These are phyloP conservation scores for Ustilago nuda DNA, from an alignment of 1,284 basidiomycete species.

Conservation along the genomic window DNA sequence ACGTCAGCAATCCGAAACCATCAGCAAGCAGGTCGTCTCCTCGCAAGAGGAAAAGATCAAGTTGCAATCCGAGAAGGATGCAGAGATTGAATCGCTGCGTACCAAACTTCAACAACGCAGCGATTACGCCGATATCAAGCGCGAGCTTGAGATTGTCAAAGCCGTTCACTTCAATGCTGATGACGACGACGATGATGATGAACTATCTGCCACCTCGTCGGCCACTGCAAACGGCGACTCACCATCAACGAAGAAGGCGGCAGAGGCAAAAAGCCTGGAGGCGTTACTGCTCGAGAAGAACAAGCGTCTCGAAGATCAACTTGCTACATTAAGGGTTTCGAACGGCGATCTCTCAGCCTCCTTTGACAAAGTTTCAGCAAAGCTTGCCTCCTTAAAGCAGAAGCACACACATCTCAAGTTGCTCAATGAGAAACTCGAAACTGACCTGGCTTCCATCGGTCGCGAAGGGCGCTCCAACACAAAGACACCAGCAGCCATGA, in stretches of 20 bases:
- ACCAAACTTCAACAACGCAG: slow-evolving; percentile 62
- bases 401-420: slow-evolving; percentile 82
- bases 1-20: slow-evolving; percentile 14
- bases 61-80: slow-evolving; percentile 77
- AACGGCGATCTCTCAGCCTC: slow-evolving; percentile 36
- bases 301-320: slow-evolving; percentile 89
- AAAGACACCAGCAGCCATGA: slow-evolving; percentile 21
- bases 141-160: slow-evolving; percentile 59
- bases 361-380: slow-evolving; percentile 71
- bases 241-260: neutral
- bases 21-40: slow-evolving; percentile 78
- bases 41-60: slow-evolving; percentile 79
- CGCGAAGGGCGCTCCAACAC: slow-evolving; percentile 6
- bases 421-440: slow-evolving; percentile 90
- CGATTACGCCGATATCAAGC: slow-evolving; percentile 83
- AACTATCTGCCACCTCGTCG: neutral
- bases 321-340: slow-evolving; percentile 89
- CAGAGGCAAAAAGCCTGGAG: slow-evolving; percentile 82
- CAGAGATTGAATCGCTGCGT: slow-evolving; percentile 80
- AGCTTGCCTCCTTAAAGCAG: slow-evolving; percentile 74
- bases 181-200: slow-evolving; percentile 73
- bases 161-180: slow-evolving; percentile 61
- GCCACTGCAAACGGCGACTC: slow-evolving; percentile 10
- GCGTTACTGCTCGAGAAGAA: slow-evolving; percentile 91
- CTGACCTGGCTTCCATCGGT: slow-evolving; percentile 76